Percentiles rank a stretch among this genome's conserved stretches.
These are phyloP conservation scores for Aspergillus caelatus DNA, from an alignment of 2,329 filamentous ascomycete genomes.

Conservation along the genomic window DNA sequence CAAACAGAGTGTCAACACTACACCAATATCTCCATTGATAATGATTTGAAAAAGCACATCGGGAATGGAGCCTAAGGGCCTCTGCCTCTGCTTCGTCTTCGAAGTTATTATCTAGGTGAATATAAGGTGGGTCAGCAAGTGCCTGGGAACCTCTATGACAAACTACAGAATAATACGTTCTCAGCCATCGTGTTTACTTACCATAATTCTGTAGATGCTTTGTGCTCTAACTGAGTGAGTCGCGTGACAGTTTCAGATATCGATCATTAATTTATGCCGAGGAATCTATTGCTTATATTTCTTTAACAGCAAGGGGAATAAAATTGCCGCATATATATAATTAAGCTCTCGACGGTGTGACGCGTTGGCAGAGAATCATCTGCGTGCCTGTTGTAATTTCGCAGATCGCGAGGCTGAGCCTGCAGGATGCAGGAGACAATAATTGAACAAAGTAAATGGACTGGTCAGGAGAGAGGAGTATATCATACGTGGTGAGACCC, in stretches of 20 bases:
- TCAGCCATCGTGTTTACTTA: not conserved
- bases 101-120: slow-evolving; percentile 13
- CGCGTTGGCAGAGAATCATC: slow-evolving; percentile 22
- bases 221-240: not conserved
- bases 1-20: slow-evolving; percentile 26
- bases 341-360: slow-evolving; percentile 25
- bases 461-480: not conserved
- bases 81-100: slow-evolving; percentile 10
- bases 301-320: slow-evolving; percentile 17
- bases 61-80: slow-evolving; percentile 27
- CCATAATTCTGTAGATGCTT: not conserved
- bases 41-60: slow-evolving; percentile 36
- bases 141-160: not conserved
- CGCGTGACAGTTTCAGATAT: not conserved
- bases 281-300: slow-evolving; percentile 4
- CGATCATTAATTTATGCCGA: not conserved
- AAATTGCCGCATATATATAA: slow-evolving; percentile 11
- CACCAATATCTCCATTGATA: slow-evolving; percentile 26
- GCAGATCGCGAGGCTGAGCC: slow-evolving; percentile 20
- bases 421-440: slow-evolving; percentile 20
- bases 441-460: not conserved
- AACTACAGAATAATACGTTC: not conserved
- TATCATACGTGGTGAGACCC: slow-evolving; percentile 4
- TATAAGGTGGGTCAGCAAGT: not conserved
- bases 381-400: slow-evolving; percentile 16